phyloP scores from a whole-genome alignment of 2,329 filamentous ascomycete species.

The Stachybotrys echinatus region DNA sequence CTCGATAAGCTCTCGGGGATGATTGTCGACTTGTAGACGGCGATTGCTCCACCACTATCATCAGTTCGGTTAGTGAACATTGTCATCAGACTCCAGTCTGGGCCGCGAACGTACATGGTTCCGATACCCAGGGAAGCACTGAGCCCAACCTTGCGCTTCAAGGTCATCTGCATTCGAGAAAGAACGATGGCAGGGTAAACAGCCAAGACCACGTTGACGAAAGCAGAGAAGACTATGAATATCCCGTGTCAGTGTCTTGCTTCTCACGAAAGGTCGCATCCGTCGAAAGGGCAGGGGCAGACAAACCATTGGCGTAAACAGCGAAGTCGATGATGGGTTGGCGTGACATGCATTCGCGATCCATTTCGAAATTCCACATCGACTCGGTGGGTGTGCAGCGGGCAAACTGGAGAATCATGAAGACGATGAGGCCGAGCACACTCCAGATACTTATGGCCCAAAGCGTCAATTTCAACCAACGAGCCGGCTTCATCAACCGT shows the following conservation, averaged over 20 bases:
- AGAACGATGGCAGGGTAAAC: slow-evolving; percentile 15
- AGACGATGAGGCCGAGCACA: slow-evolving; percentile 9
- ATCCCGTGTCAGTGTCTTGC: too few relatives aligned
- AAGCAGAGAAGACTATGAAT: slow-evolving; percentile 15
- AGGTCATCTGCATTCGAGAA: slow-evolving; percentile 13
- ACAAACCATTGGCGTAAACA: slow-evolving; percentile 8
- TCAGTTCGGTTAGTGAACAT: not conserved
- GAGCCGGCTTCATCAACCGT: slow-evolving; percentile 17
- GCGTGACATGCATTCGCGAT: slow-evolving; percentile 9
- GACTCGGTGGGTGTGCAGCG: slow-evolving; percentile 17
- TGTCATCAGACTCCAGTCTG: not conserved
- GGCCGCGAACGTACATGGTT: slow-evolving; percentile 13
- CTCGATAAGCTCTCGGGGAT: not conserved
- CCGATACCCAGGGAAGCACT: slow-evolving; percentile 18
- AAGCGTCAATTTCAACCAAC: slow-evolving; percentile 12
- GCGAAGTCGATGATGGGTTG: slow-evolving; percentile 11
- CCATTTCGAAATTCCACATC: slow-evolving; percentile 15
- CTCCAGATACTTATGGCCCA: slow-evolving; percentile 14
- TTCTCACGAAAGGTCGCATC: too few relatives aligned
- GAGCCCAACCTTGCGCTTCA: slow-evolving; percentile 17
- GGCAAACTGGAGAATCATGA: slow-evolving; percentile 13
- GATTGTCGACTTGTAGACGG: not conserved
- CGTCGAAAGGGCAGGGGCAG: not conserved
- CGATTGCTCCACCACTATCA: not conserved
- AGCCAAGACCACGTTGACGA: slow-evolving; percentile 19